Evolutionary conservation across 257 asterid species (phyloP), one percentile per base, ranked within the genome.

Genomic region (Osmanthus fragrans): DNA sequence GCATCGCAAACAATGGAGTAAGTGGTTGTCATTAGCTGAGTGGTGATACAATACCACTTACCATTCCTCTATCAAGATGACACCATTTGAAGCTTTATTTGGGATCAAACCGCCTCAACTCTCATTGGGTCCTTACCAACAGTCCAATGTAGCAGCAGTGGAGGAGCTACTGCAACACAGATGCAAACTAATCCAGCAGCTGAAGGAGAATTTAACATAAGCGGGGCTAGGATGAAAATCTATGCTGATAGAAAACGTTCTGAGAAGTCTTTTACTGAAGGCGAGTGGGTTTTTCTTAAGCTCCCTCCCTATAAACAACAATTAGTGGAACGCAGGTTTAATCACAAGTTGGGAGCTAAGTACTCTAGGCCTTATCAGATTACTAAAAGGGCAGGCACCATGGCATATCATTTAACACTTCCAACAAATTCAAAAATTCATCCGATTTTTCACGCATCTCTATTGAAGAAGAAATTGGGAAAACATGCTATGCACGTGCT

Each of bases 211-310:
- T 9, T 7, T 79, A 2, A n/a, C 10, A 0, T 11, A 40, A 12
- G 82, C 49, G 39, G 64, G 4, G 58, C 42, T 0, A 13, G 78
- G 4, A 79, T 79, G 60, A 73, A 73, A 42, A 1, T 36, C 0
- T 9, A n/a, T 2, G 56, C 73, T 0, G 40, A 73, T 0, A 7
- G 0, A 0, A n/a, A 79, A 4, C 3, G 70, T 0, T 16, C 33
- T 5, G 77, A 79, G 15, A 32, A 18, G 7, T 21, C 33, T 0
- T 79, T 64, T 68, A 10, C n/a, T 3, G 27, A 73, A 4, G 68
- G 68, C 0, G 75, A 74, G 0, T 23, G 11, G 32, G 76, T 37
- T 0, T 0, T 15, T 3, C 36, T 80, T 0, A 74, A 74, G 13
- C 25, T 74, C 0, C 79, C 74, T 5, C 79, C 71, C 1, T 74